A percentile compares a stretch with the other conserved stretches of the same genome.
phyloP scores from a whole-genome alignment of 495 filamentous ascomycete genomes.

The Wilcoxina mikolae region DNA sequence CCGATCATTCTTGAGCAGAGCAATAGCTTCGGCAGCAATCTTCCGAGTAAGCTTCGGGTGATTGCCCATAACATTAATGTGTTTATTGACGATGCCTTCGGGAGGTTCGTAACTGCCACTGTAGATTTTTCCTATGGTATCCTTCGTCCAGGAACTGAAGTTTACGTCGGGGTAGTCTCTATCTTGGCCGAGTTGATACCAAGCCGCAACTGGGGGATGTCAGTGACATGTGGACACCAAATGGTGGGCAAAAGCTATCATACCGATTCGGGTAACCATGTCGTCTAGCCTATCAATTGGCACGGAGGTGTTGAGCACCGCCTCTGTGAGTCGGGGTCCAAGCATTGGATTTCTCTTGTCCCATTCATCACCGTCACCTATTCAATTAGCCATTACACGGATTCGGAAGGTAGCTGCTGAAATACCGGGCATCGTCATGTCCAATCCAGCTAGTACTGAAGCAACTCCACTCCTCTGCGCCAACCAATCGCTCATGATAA shows the following conservation, averaged over 20 bases:
- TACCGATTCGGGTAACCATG: constrained; percentile 42
- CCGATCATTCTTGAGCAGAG: constrained; percentile 72
- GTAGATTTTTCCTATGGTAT: constrained; percentile 35
- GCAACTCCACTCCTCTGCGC: constrained; percentile 59
- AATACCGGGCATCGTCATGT: constrained; percentile 59
- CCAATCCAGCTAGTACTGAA: constrained; percentile 58
- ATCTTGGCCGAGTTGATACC: constrained; percentile 65
- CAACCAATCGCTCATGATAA: constrained; percentile 54
- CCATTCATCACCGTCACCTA: constrained; percentile 39
- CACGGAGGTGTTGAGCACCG: constrained; percentile 53
- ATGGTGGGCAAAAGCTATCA: neutral
- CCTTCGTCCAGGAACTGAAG: constrained; percentile 47
- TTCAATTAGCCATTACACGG: too few relatives aligned
- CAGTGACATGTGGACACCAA: too few relatives aligned
- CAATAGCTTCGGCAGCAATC: constrained; percentile 60
- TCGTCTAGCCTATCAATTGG: constrained; percentile 60
- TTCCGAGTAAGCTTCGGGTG: constrained; percentile 59
- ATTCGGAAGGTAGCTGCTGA: too few relatives aligned
- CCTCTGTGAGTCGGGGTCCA: constrained; percentile 52
- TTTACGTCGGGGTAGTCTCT: constrained; percentile 50
- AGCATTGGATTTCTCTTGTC: constrained; percentile 46
- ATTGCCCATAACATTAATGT: constrained; percentile 67
- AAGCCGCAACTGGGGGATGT: constrained; percentile 52
- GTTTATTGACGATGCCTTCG: constrained; percentile 33
- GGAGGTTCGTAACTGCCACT: constrained; percentile 33